A percentile compares a stretch with the other conserved stretches of the same genome.
Evolutionary conservation across 257 asterid genomes (phyloP).

Genomic region (Prunella vulgaris): DNA sequence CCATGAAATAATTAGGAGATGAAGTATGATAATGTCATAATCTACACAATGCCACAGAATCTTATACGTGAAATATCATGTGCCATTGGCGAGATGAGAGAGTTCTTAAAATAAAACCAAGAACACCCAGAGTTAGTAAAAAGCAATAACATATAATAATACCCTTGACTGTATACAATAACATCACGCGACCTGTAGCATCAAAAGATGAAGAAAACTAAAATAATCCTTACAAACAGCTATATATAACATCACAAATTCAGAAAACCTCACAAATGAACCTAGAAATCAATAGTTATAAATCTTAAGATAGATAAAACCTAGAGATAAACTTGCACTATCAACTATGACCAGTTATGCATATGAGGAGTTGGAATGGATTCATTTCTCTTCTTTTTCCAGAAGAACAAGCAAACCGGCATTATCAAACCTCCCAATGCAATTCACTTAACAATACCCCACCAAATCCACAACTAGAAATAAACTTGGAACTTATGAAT

Average conservation of each 20-base stretch:
- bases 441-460: not conserved
- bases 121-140: not conserved
- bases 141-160: not conserved
- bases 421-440: not conserved
- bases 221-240: not conserved
- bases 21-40: not conserved
- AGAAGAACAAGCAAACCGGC: not conserved
- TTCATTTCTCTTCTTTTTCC: not conserved
- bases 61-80: not conserved
- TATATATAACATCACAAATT: not conserved
- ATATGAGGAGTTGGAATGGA: not conserved
- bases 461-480: not conserved
- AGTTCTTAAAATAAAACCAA: not conserved
- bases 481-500: not conserved
- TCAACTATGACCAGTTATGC: not conserved
- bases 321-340: not conserved
- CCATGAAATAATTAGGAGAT: constrained; percentile 19
- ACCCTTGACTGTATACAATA: no score
- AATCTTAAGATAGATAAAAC: not conserved
- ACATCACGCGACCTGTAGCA: not conserved
- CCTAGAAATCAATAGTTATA: not conserved
- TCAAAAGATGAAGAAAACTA: not conserved
- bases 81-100: not conserved
- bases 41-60: not conserved
- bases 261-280: not conserved